Conservation (phyloP, 805 yeast genomes). For the Candida manassasensis region DNA sequence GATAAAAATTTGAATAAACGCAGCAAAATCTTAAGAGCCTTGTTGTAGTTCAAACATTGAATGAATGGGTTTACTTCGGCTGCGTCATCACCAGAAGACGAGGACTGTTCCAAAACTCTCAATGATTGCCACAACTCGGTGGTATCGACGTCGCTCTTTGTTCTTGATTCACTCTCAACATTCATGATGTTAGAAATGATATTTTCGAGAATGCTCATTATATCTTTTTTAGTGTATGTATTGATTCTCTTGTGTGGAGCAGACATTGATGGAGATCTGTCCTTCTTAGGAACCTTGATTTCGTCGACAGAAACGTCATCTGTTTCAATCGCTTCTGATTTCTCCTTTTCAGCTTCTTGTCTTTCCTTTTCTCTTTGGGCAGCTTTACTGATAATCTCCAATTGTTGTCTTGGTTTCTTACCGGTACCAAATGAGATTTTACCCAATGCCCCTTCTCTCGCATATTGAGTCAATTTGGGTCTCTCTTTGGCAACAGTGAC, state of each 20-base stretch:
- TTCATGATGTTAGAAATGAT: conserved; percentile 73
- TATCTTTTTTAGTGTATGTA: conserved; percentile 37
- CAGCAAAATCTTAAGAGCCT: conserved; percentile 84
- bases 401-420: conserved; percentile 82
- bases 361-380: conserved; percentile 43
- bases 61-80: conserved; percentile 70
- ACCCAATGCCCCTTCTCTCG: conserved; percentile 85
- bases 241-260: conserved; percentile 28
- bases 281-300: conserved; percentile 19
- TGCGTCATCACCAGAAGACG: conserved; percentile 45
- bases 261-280: conserved; percentile 26
- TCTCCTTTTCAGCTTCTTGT: conserved; percentile 23
- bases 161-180: conserved; percentile 60
- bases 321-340: conserved; percentile 9
- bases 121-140: conserved; percentile 69
- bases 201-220: conserved; percentile 67
- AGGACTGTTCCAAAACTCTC: conserved; percentile 61
- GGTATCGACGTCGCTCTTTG: conserved; percentile 31
- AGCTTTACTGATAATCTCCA: conserved; percentile 56
- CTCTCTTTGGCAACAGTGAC: conserved; percentile 92
- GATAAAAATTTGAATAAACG: conserved; percentile 80
- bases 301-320: conserved; percentile 11
- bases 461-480: conserved; percentile 60
- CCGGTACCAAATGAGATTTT: conserved; percentile 74
- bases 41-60: conserved; percentile 75